Evolutionary conservation across 164 flowering plant genomes (phyloP).

Genomic region (Litsea cubeba): DNA sequence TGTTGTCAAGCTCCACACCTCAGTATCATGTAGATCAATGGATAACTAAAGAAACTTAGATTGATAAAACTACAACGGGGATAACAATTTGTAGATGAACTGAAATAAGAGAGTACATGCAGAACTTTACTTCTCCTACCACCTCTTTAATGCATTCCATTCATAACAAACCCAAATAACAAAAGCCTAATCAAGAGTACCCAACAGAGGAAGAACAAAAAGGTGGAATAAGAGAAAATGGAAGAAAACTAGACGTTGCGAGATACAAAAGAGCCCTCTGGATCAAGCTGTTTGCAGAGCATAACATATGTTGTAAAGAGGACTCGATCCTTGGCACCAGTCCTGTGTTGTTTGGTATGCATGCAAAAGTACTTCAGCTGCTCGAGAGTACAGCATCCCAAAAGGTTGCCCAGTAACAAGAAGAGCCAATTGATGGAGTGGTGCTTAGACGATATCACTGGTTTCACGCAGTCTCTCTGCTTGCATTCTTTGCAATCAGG

Average conservation of each 20-base stretch:
- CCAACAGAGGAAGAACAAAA: neutral
- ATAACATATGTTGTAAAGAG: conserved; percentile 32
- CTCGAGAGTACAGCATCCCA: conserved; percentile 36
- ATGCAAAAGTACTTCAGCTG: conserved; percentile 45
- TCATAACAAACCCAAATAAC: too few relatives aligned
- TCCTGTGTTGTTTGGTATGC: conserved; percentile 36
- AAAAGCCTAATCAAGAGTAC: too few relatives aligned
- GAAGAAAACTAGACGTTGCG: neutral
- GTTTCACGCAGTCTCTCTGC: conserved; percentile 36
- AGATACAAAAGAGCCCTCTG: conserved; percentile 16
- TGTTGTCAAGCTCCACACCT: too few relatives aligned
- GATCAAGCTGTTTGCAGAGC: conserved; percentile 32
- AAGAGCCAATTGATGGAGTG: conserved; percentile 46
- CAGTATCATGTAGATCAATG: too few relatives aligned
- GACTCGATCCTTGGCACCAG: conserved; percentile 49
- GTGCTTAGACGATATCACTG: conserved; percentile 43
- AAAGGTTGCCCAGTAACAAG: conserved; percentile 35
- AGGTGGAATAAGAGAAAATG: neutral
- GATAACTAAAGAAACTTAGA: too few relatives aligned
- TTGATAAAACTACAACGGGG: too few relatives aligned
- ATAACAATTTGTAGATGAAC: too few relatives aligned
- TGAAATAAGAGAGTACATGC: too few relatives aligned
- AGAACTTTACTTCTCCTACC: too few relatives aligned
- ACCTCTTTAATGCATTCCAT: too few relatives aligned
- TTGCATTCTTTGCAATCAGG: conserved; percentile 40